These are phyloP conservation scores for Entonaema liquescens DNA, from an alignment of 495 filamentous ascomycete species.

Conservation along the genomic window DNA sequence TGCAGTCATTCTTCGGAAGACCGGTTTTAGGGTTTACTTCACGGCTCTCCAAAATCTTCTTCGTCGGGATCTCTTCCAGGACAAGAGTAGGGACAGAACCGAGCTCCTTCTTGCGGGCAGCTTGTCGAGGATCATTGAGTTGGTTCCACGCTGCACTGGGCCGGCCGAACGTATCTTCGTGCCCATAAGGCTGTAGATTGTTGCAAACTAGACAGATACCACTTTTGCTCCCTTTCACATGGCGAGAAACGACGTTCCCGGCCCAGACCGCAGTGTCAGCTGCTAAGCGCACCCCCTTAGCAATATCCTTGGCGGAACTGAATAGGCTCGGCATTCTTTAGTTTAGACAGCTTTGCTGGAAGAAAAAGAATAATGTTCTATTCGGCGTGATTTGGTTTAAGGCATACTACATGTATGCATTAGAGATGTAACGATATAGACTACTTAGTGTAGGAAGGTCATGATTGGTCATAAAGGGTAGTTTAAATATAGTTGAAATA, in stretches of 20 bases:
- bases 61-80: slow-evolving; percentile 18
- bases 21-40: slow-evolving; percentile 20
- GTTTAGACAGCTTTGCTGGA: not conserved
- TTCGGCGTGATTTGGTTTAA: no score
- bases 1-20: slow-evolving; percentile 26
- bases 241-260: not conserved
- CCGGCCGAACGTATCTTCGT: not conserved
- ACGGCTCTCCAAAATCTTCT: slow-evolving; percentile 29
- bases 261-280: not conserved
- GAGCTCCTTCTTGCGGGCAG: slow-evolving; percentile 19
- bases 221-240: not conserved
- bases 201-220: not conserved
- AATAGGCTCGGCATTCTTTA: not conserved
- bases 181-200: not conserved
- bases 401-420: no score
- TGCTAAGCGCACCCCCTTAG: not conserved
- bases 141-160: not conserved
- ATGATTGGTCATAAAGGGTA: not conserved
- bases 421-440: no score
- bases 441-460: not conserved
- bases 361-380: no score
- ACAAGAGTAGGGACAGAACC: slow-evolving; percentile 19
- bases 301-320: not conserved
- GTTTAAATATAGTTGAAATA: not conserved
- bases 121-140: not conserved